Conservation (phyloP, 805 yeast species). For the Torulaspora gathmanii region DNA sequence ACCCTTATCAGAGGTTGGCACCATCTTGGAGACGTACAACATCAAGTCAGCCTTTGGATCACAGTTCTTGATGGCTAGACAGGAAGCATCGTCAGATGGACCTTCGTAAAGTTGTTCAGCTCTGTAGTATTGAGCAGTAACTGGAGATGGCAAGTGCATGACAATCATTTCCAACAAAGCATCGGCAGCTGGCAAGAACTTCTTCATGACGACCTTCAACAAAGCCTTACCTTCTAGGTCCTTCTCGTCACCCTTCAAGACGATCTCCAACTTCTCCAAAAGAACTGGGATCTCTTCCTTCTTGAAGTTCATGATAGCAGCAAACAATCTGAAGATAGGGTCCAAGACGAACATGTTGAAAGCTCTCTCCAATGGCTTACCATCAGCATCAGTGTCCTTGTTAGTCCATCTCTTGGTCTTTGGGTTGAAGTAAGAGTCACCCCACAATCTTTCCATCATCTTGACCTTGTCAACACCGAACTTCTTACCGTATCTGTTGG, state of each 20-base stretch:
- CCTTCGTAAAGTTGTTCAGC: conserved; percentile 99
- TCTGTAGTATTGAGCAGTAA: conserved; percentile 98
- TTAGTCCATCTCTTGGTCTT: conserved; percentile 99
- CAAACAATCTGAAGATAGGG: conserved; percentile 96
- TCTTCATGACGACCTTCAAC: conserved; percentile 97
- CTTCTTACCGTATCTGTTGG: conserved; percentile 96
- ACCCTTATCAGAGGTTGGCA: conserved; percentile 99
- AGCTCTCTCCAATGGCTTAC: conserved; percentile 95
- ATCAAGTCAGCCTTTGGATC: conserved; percentile 97
- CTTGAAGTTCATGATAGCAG: conserved; percentile 98
- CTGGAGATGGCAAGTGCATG: conserved; percentile 98
- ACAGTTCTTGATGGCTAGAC: conserved; percentile 93
- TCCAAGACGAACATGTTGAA: conserved; percentile 98
- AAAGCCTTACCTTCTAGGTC: conserved; percentile 98
- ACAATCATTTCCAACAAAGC: conserved; percentile 98
- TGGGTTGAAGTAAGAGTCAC: conserved; percentile 99
- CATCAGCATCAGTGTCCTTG: conserved; percentile 93
- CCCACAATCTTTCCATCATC: conserved; percentile 99
- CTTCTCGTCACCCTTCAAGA: conserved; percentile 93
- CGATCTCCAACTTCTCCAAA: conserved; percentile 89
- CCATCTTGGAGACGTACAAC: conserved; percentile 99
- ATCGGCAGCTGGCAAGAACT: conserved; percentile 99
- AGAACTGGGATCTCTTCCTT: conserved; percentile 92
- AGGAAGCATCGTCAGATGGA: conserved; percentile 88
- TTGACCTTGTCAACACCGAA: conserved; percentile 97